Evolutionary conservation across 371 early-diverging fungal genomes (phyloP).

Genomic region (Polyrhizophydium stewartii): DNA sequence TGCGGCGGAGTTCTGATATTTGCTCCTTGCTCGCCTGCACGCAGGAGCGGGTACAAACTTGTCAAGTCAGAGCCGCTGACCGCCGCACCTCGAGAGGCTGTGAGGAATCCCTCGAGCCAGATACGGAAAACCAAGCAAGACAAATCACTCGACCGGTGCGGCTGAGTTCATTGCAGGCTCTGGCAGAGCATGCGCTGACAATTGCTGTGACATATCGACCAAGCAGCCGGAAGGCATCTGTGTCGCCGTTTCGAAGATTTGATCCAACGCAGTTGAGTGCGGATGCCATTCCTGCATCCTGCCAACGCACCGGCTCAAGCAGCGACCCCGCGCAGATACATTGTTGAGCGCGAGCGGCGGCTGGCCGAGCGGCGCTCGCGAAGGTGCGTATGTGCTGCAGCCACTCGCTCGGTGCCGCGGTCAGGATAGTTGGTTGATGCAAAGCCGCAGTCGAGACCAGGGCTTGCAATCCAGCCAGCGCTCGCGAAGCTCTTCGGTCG

Average conservation of each 20-base stretch:
- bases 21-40: too few relatives aligned
- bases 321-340: conserved; percentile 7
- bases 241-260: conserved; percentile 20
- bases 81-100: neutral
- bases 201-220: neutral
- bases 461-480: too few relatives aligned
- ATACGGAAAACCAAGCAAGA: conserved; percentile 1
- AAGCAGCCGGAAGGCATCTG: neutral
- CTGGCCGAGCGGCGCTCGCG: neutral
- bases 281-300: neutral
- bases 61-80: conserved; percentile 16
- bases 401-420: too few relatives aligned
- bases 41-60: conserved; percentile 7
- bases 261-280: conserved; percentile 20
- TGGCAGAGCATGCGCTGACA: too few relatives aligned
- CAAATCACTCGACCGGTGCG: neutral
- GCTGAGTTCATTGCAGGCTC: neutral
- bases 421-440: too few relatives aligned
- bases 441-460: too few relatives aligned
- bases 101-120: too few relatives aligned
- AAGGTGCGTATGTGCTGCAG: neutral
- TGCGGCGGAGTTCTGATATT: too few relatives aligned
- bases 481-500: too few relatives aligned
- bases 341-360: conserved; percentile 8
- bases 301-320: neutral